Evolutionary conservation across 1,284 basidiomycete genomes (phyloP), one percentile per base, ranked within the genome.

Genomic region (Moesziomyces antarcticus): DNA sequence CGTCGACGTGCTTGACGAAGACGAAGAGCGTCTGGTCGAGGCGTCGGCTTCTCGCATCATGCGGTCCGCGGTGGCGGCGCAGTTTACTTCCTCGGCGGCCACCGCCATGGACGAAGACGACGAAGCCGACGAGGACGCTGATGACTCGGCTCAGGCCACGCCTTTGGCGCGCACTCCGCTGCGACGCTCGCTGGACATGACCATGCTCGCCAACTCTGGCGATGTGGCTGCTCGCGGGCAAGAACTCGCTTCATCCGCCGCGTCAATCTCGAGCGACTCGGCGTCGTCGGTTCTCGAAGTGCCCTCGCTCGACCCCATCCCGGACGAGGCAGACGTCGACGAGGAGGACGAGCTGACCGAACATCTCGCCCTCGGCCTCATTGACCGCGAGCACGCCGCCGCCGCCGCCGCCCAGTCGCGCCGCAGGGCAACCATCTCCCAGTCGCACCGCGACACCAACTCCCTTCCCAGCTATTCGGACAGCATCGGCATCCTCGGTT

Each of bases 221-320:
- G 20, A 30, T 13, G 55, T 22, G 21, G 16, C n/a, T 33, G 25
- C 33, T n/a, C 41, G 7, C 24, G 25, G 40, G 20, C 55, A 62
- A 16, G 40, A 24, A 8, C 48, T 58, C 35, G 20, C 54, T 42
- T 66, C 66, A 1, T 55, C 60, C 0, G 64, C 65, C 11, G 60
- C 58, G 18, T 56, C 63, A 9, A 50, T 50, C 40, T 45, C 50
- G 20, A 57, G 59, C 61, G 41, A 62, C 5, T 62, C 63, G 18
- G 55, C 65, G 48, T 65, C 58, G 13, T 18, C 57, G 24, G 53
- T 50, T 6, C 46, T 73, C 25, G 70, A 63, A 35, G 56, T 73
- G 16, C 71, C 71, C 20, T 69, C 71, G 14, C 71, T 73, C 43
- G 71, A 73, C 33, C 66, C 72, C 27, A 66, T 74, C 35, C 67